Evolutionary conservation across 208 protist species (phyloP), one percentile per base, ranked within the genome.

Genomic region (Porcisia hertigi): DNA sequence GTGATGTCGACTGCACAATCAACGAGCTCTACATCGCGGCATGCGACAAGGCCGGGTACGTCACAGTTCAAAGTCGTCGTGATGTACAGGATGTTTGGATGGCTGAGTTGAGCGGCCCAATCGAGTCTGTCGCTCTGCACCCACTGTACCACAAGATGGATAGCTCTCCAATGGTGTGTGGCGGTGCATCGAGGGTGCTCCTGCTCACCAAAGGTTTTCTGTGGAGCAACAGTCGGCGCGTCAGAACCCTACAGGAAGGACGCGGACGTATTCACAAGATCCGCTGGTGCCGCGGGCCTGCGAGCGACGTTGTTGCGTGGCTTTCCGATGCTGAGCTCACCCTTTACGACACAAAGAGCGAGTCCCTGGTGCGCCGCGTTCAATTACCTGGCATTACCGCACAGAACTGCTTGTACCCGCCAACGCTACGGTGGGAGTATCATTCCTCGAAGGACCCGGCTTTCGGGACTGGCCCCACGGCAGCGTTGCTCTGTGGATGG

Each of bases 301-400:
- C 62, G 18, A 43, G 58, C 59, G 82, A 91, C 69, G 25, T 95
- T 9, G 79, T 93, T 71, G 92, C 92, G 36, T 94, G 89, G 89
- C 75, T 88, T 39, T 89, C 80, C 25, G 88, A 92, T 57, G 73
- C 76, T 39, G 89, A 88, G 62, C 65, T 94, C 47, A 81, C 77
- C 45, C 25, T 96, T 36, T 94, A 92, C 81, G 84, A 84, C 80
- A 79, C 78, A 53, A 81, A 73, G 53, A 79, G 76, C 34, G 69
- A 80, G 41, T 54, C 58, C 11, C 45, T 88, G 36, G 39, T 92
- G 54, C 85, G 79, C 14, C 66, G 73, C 57, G 39, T 84, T 16
- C 34, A 63, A 16, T 54, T 78, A 34, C 76, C 79, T 36, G 45
- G 49, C 25, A 47, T 75, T 54, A 73, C 75, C 23, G 60, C 79